These are phyloP conservation scores for Thielaviopsis populi DNA, from an alignment of 2,329 filamentous ascomycete genomes.

Conservation along the genomic window DNA sequence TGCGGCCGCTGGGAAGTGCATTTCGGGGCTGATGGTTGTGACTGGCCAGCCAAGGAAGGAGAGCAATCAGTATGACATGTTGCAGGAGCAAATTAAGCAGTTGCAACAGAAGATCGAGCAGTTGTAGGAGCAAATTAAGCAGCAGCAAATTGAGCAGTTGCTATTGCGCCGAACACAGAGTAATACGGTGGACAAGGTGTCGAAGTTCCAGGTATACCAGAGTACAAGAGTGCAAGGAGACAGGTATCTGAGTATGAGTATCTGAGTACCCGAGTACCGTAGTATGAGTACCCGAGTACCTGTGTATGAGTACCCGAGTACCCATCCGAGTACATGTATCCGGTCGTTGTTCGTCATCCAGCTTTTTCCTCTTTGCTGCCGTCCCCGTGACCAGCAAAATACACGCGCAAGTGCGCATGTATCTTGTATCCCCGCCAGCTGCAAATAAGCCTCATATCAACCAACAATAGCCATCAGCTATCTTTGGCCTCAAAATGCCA, in stretches of 20 bases:
- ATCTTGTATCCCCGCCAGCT: not conserved
- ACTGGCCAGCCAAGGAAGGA: not conserved
- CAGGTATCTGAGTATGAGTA: not conserved
- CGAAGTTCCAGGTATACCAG: not conserved
- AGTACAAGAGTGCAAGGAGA: not conserved
- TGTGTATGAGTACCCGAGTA: not conserved
- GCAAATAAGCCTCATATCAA: not conserved
- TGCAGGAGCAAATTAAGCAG: too few relatives aligned
- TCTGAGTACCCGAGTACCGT: not conserved
- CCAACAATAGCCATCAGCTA: not conserved
- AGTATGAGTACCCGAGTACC: not conserved
- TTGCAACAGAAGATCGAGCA: too few relatives aligned
- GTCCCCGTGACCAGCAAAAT: not conserved
- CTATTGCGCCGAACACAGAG: too few relatives aligned
- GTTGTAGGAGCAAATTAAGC: too few relatives aligned
- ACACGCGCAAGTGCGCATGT: not conserved
- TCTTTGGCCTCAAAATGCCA: not conserved
- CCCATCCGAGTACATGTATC: not conserved
- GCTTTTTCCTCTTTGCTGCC: not conserved
- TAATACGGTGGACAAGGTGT: not conserved
- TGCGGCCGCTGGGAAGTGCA: not conserved
- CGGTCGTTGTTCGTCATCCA: not conserved
- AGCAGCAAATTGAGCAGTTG: too few relatives aligned
- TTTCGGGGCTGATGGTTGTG: not conserved
- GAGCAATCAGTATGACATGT: too few relatives aligned